phyloP scores from a whole-genome alignment of 306 rosid species.

The barrel medic (Medicago truncatula) region MtrunA17r5.0-ANR NC_053043.1:5762501-5763000 shows the following conservation, averaged over 20 bases:
- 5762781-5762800: constrained; percentile 27
- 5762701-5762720: constrained; percentile 50
- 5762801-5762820: constrained; percentile 43
- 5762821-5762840: constrained; percentile 48
- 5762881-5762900: no score
- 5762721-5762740: background rate
- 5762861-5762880: background rate
- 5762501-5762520: no score
- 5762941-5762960: constrained; percentile 55
- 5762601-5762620: background rate
- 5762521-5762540: no score
- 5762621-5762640: constrained; percentile 47
- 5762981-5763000: background rate
- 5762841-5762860: constrained; percentile 33
- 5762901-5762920: constrained; percentile 36
- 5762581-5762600: background rate
- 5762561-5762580: background rate
- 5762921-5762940: constrained; percentile 78
- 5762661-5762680: constrained; percentile 64
- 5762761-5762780: background rate
- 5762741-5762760: background rate
- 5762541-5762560: no score
- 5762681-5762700: constrained; percentile 43
- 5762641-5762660: constrained; percentile 52
- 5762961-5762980: background rate